These are phyloP conservation scores for Orbilia ellipsospora DNA, from an alignment of 2,329 filamentous ascomycete genomes.

Conservation along the genomic window DNA sequence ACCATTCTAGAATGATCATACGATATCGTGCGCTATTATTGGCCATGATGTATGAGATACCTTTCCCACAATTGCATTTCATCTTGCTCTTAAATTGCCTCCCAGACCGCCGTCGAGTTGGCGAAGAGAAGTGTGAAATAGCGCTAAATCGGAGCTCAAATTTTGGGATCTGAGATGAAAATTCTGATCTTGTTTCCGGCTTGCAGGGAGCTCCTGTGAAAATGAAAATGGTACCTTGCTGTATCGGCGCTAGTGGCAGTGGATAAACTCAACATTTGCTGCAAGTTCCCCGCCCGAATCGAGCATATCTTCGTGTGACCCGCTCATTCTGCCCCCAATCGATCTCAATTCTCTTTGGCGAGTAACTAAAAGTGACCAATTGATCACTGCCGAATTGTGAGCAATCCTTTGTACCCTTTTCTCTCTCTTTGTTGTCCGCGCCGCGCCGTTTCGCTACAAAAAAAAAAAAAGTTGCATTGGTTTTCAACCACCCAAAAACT, in stretches of 20 bases:
- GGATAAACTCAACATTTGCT: slow-evolving; percentile 24
- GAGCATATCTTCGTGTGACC: slow-evolving; percentile 45
- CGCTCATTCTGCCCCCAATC: slow-evolving; percentile 20
- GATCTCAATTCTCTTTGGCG: background rate
- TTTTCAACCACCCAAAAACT: slow-evolving; percentile 18
- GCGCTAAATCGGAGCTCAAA: slow-evolving; percentile 31
- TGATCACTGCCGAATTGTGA: slow-evolving; percentile 29
- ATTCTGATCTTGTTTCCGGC: slow-evolving; percentile 26
- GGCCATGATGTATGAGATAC: too few relatives aligned
- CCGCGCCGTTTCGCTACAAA: slow-evolving; percentile 24
- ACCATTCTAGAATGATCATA: too few relatives aligned
- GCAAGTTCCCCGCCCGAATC: slow-evolving; percentile 41
- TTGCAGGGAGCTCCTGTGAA: slow-evolving; percentile 40
- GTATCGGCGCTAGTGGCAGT: slow-evolving; percentile 41
- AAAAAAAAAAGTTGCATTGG: too few relatives aligned
- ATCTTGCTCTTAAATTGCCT: too few relatives aligned
- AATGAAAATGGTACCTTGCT: slow-evolving; percentile 32
- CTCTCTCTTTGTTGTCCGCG: slow-evolving; percentile 18
- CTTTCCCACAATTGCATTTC: too few relatives aligned
- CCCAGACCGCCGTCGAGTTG: slow-evolving; percentile 1
- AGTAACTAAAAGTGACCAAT: slow-evolving; percentile 23
- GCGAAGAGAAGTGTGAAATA: slow-evolving; percentile 9
- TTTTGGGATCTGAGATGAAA: slow-evolving; percentile 37
- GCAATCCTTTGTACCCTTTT: slow-evolving; percentile 15
- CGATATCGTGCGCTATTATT: too few relatives aligned